These are phyloP conservation scores for Cryptococcus sp. DNA, from an alignment of 1,284 basidiomycete genomes.

Conservation along the genomic window DNA sequence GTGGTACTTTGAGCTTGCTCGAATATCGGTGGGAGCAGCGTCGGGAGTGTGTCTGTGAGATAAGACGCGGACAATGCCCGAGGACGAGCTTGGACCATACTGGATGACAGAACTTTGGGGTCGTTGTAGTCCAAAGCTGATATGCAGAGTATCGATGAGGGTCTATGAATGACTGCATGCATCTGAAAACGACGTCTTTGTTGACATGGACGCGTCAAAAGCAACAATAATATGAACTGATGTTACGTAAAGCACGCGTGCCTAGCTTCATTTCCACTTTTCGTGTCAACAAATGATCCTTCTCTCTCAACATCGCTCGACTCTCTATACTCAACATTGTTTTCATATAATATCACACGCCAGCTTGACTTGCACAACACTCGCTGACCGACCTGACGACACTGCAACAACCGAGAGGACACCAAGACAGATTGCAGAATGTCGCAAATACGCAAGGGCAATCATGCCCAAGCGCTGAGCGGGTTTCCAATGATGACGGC, in stretches of 20 bases:
- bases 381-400: no score
- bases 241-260: slow-evolving; percentile 12
- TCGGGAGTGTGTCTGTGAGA: slow-evolving; percentile 43
- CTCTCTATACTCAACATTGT: slow-evolving; percentile 1
- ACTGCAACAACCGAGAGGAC: no score
- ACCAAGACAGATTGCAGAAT: slow-evolving; percentile 25
- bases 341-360: not conserved
- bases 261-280: slow-evolving; percentile 3
- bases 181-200: slow-evolving; percentile 5
- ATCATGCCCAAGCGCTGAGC: slow-evolving; percentile 2
- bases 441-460: slow-evolving; percentile 18
- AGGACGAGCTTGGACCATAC: slow-evolving; percentile 4
- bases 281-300: slow-evolving; percentile 13
- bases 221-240: not conserved
- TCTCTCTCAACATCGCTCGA: not conserved
- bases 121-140: no score
- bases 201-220: slow-evolving; percentile 14
- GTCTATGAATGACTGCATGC: no score
- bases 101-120: no score
- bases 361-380: not conserved
- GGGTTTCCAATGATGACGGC: slow-evolving; percentile 43
- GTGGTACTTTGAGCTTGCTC: slow-evolving; percentile 79
- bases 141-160: no score
- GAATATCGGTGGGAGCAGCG: slow-evolving; percentile 63
- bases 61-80: slow-evolving; percentile 33